Evolutionary conservation across 2,329 filamentous ascomycete genomes (phyloP).

Genomic region (Hymenoscyphus infarciens): DNA sequence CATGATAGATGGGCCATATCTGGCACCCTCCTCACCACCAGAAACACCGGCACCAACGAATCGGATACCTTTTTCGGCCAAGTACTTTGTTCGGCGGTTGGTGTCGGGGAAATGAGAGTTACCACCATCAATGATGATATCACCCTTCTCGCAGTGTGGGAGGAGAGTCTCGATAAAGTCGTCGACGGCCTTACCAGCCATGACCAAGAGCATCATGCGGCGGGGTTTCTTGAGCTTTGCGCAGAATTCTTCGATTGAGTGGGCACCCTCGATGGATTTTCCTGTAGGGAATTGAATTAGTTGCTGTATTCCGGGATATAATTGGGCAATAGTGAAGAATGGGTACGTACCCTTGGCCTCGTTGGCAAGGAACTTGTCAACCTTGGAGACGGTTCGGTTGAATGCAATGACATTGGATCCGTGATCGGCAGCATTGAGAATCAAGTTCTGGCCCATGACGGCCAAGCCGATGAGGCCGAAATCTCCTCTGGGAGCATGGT

Average conservation of each 20-base stretch:
- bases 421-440: conserved; percentile 84
- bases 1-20: conserved; percentile 97
- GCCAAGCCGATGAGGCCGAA: conserved; percentile 90
- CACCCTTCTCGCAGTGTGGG: conserved; percentile 75
- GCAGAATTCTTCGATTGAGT: conserved; percentile 91
- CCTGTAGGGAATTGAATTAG: conserved; percentile 43
- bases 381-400: conserved; percentile 98
- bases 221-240: conserved; percentile 96
- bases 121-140: conserved; percentile 99
- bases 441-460: conserved; percentile 88
- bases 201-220: conserved; percentile 97
- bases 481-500: conserved; percentile 51
- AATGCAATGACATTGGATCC: conserved; percentile 96
- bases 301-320: not conserved
- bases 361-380: conserved; percentile 88
- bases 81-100: conserved; percentile 93
- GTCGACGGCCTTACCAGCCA: conserved; percentile 96
- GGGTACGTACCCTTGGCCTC: conserved; percentile 68
- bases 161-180: conserved; percentile 97
- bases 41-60: conserved; percentile 98
- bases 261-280: conserved; percentile 91
- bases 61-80: conserved; percentile 79
- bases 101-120: conserved; percentile 99
- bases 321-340: conserved; percentile 1
- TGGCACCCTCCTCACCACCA: conserved; percentile 98